Percentiles rank a stretch among this genome's conserved stretches.
Conservation (phyloP, 2,329 filamentous ascomycete genomes). For the Allantophomopsis lycopodina region DNA sequence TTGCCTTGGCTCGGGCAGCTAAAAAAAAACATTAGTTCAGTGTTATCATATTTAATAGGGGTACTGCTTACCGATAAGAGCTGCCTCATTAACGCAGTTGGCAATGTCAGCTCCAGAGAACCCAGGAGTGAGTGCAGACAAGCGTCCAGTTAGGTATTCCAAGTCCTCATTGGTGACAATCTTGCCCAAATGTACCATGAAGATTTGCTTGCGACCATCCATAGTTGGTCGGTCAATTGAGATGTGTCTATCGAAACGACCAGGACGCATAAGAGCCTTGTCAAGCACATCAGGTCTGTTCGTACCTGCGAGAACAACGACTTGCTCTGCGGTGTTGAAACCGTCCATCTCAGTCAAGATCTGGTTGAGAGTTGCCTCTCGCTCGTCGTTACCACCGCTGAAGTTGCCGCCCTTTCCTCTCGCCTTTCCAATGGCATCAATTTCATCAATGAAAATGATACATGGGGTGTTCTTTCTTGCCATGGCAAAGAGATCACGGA, state of each 20-base stretch:
- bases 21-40: constrained; percentile 26
- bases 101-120: constrained; percentile 98
- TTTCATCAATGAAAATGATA: constrained; percentile 99
- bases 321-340: constrained; percentile 93
- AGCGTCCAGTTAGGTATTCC: constrained; percentile 74
- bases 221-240: constrained; percentile 90
- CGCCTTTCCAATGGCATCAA: constrained; percentile 91
- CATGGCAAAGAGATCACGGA: constrained; percentile 86
- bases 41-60: background rate
- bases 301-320: constrained; percentile 92
- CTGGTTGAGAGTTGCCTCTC: constrained; percentile 93
- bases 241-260: constrained; percentile 95
- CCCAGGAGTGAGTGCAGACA: constrained; percentile 85
- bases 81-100: constrained; percentile 96
- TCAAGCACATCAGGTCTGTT: constrained; percentile 92
- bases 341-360: constrained; percentile 99
- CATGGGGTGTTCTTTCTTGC: constrained; percentile 93
- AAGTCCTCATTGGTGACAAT: constrained; percentile 87
- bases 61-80: constrained; percentile 65
- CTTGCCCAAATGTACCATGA: constrained; percentile 85
- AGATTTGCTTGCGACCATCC: constrained; percentile 93
- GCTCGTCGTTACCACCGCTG: constrained; percentile 89
- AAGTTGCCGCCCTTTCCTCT: constrained; percentile 66
- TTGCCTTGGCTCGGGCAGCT: constrained; percentile 76
- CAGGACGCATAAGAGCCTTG: constrained; percentile 89